phyloP scores from a whole-genome alignment of 2,329 filamentous ascomycete genomes.

The Truncatella angustata region DNA sequence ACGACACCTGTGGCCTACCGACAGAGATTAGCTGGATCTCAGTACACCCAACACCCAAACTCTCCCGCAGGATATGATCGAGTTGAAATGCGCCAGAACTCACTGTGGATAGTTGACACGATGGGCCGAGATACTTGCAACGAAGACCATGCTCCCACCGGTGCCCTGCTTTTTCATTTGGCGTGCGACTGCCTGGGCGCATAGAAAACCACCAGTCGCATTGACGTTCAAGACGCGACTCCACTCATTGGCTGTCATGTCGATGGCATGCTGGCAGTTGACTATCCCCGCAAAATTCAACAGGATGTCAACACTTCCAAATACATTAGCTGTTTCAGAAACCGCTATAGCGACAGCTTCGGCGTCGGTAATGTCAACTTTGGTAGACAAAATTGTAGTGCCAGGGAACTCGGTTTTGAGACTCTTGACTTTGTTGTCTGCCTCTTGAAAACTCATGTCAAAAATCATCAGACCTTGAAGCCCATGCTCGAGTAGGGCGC shows the following conservation, averaged over 20 bases:
- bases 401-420: conserved; percentile 55
- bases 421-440: conserved; percentile 34
- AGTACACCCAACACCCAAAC: no score
- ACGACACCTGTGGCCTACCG: conserved; percentile 59
- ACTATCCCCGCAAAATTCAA: conserved; percentile 70
- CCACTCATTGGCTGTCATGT: conserved; percentile 59
- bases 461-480: conserved; percentile 29
- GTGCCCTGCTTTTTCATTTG: conserved; percentile 49
- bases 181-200: conserved; percentile 60
- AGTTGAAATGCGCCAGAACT: background rate
- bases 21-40: background rate
- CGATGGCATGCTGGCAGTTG: conserved; percentile 57
- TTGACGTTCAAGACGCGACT: conserved; percentile 68
- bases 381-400: conserved; percentile 45
- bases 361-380: conserved; percentile 60
- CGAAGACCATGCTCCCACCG: conserved; percentile 64
- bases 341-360: conserved; percentile 36
- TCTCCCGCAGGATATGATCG: no score
- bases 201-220: conserved; percentile 67
- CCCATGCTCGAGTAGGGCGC: conserved; percentile 30
- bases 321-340: conserved; percentile 31
- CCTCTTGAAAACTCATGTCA: conserved; percentile 25
- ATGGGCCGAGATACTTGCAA: conserved; percentile 67
- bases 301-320: conserved; percentile 55
- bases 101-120: conserved; percentile 66